Evolutionary conservation across 1,284 basidiomycete genomes (phyloP).

Genomic region (Tilletia caries): DNA sequence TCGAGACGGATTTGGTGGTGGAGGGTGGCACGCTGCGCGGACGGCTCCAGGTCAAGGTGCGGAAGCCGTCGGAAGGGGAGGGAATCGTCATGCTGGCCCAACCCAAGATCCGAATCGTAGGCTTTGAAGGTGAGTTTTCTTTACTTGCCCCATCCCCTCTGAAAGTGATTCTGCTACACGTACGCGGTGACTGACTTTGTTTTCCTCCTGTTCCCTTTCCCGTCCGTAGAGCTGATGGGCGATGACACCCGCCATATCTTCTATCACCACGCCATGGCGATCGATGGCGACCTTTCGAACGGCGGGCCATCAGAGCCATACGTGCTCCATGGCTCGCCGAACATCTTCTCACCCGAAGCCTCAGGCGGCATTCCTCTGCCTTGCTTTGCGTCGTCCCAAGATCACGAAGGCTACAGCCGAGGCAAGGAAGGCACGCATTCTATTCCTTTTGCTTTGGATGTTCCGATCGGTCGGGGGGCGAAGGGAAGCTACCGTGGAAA

Average conservation of each 20-base stretch:
- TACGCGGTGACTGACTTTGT: too few species aligned
- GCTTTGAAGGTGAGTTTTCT: slow-evolving; percentile 64
- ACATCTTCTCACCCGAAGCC: slow-evolving; percentile 55
- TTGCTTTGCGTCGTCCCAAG: slow-evolving; percentile 55
- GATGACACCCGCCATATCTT: slow-evolving; percentile 73
- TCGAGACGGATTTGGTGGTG: slow-evolving; percentile 73
- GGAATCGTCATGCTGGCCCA: slow-evolving; percentile 65
- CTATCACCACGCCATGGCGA: slow-evolving; percentile 70
- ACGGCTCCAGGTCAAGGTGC: slow-evolving; percentile 68
- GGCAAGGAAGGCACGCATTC: slow-evolving; percentile 64
- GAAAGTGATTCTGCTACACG: too few species aligned
- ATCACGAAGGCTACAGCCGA: slow-evolving; percentile 68
- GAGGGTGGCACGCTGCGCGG: slow-evolving; percentile 78
- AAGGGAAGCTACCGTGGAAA: slow-evolving; percentile 68
- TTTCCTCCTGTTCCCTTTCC: too few species aligned
- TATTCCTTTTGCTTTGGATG: slow-evolving; percentile 73
- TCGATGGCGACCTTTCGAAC: slow-evolving; percentile 55
- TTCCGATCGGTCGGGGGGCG: slow-evolving; percentile 68
- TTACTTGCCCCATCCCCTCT: slow-evolving; percentile 54
- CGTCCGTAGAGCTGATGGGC: slow-evolving; percentile 59
- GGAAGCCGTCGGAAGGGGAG: slow-evolving; percentile 61
- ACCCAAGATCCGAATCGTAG: slow-evolving; percentile 78
- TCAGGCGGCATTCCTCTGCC: slow-evolving; percentile 58
- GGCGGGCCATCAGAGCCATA: slow-evolving; percentile 46
- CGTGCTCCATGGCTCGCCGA: slow-evolving; percentile 46